These are phyloP conservation scores for Salix dunnii DNA, from an alignment of 345 rosid genomes.

Conservation along the genomic window DNA sequence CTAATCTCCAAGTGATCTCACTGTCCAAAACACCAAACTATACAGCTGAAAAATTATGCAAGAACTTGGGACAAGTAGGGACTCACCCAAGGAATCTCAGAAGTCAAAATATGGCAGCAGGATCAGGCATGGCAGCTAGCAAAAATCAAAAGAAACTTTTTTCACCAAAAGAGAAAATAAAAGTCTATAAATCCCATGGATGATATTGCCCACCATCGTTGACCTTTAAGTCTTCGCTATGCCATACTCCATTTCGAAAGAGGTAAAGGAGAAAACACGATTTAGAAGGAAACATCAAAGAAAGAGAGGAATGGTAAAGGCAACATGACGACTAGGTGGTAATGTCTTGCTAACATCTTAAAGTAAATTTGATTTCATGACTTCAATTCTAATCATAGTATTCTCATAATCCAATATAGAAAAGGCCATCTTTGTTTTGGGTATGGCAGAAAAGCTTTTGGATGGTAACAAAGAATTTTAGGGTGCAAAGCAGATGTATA, in stretches of 20 bases:
- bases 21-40: neutral
- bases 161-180: slow-evolving; percentile 18
- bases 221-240: slow-evolving; percentile 30
- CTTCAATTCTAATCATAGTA: neutral
- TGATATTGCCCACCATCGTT: slow-evolving; percentile 38
- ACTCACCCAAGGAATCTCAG: slow-evolving; percentile 15
- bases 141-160: slow-evolving; percentile 41
- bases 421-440: neutral
- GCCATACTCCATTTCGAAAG: slow-evolving; percentile 23
- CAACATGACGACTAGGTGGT: neutral
- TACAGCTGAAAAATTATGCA: neutral
- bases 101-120: slow-evolving; percentile 40
- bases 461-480: neutral
- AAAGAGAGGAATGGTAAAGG: neutral
- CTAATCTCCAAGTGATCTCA: neutral
- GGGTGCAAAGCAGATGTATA: too few relatives aligned
- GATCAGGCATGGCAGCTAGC: slow-evolving; percentile 39
- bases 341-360: neutral
- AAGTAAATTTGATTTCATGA: neutral
- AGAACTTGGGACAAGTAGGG: slow-evolving; percentile 36
- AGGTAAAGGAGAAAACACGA: slow-evolving; percentile 1
- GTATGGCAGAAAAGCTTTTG: neutral
- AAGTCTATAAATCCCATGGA: slow-evolving; percentile 9
- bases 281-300: neutral
- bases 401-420: neutral